Evolutionary conservation across 495 filamentous ascomycete species (phyloP), one percentile per base, ranked within the genome.

Genomic region (Bathelium albidoporum): DNA sequence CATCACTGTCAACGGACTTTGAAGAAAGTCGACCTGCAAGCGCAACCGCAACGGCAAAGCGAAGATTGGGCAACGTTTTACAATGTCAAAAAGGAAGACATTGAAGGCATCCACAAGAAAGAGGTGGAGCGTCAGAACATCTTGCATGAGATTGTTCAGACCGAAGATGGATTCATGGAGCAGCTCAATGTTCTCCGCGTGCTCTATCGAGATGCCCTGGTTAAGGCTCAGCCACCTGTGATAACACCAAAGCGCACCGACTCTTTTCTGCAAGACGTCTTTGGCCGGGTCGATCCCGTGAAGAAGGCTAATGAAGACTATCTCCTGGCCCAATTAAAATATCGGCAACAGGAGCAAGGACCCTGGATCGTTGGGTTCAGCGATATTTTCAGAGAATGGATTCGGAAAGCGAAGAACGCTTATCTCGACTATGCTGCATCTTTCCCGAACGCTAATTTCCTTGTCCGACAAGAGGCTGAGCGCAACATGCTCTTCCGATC

Each of bases 311-410:
- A 97, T 68, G 93, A 95, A 70, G 93, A 97, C 61, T 86, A 90
- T 75, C 81, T 99, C n/a, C 77, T 99, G 16, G 87, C 95, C 1
- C 94, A 97, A 73, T 80, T 99, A 67, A 97, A 97, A 66, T 99
- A 97, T 71, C 87, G 95, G 32, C 94, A 99, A 73, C 88, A 93
- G 68, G 94, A 97, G 70, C 92, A 99, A 73, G 94, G 95, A 0
- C 94, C 94, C 0, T 97, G 90, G 81, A 86, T 99, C 64, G 80
- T 83, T 52, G 94, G 95, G 10, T 96, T 97, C 74, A 96, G 91
- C 70, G 94, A 97, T 67, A 91, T 99, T 61, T 99, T 99, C 78
- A 81, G 94, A 63, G 95, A 99, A 75, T 99, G 94, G 94, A 95
- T 99, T 68, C 83, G 94, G 59, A 97, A 97, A 74, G 94, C 95